phyloP scores from a whole-genome alignment of 805 yeast species.

The Debaryomyces hansenii region DNA sequence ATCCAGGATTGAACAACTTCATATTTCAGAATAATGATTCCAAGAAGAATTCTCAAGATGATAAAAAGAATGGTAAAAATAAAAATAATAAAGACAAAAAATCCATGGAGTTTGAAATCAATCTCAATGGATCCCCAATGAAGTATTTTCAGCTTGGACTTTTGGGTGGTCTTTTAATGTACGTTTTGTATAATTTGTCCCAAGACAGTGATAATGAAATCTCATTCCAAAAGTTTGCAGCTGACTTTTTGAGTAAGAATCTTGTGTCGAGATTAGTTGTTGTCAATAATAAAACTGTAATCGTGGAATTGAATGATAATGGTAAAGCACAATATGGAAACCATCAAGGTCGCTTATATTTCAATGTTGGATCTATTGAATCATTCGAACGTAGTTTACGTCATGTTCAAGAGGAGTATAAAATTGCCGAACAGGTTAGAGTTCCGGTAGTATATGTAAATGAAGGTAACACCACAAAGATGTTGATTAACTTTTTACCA shows the following conservation, averaged over 20 bases:
- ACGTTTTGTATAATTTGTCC: slow-evolving; percentile 18
- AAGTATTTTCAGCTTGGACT: slow-evolving; percentile 32
- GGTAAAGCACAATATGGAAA: slow-evolving; percentile 51
- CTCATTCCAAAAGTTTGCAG: slow-evolving; percentile 90
- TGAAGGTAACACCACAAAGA: slow-evolving; percentile 65
- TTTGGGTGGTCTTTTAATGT: slow-evolving; percentile 26
- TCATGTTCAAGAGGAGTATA: slow-evolving; percentile 69
- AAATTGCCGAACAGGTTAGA: slow-evolving; percentile 59
- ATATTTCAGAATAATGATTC: slow-evolving; percentile 3
- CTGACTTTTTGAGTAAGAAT: slow-evolving; percentile 71
- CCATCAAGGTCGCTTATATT: slow-evolving; percentile 37
- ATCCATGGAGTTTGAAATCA: slow-evolving; percentile 22
- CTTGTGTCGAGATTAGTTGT: slow-evolving; percentile 73
- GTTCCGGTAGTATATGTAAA: slow-evolving; percentile 80
- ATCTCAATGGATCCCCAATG: slow-evolving; percentile 21
- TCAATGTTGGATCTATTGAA: slow-evolving; percentile 87
- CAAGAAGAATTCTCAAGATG: slow-evolving; percentile 7
- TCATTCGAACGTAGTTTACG: slow-evolving; percentile 79
- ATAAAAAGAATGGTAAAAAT: slow-evolving; percentile 8
- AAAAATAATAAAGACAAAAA: slow-evolving; percentile 12
- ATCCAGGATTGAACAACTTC: slow-evolving; percentile 6
- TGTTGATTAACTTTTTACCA: slow-evolving; percentile 78
- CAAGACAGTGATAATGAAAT: slow-evolving; percentile 47
- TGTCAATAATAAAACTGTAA: slow-evolving; percentile 73
- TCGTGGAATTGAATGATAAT: slow-evolving; percentile 63